phyloP scores from a whole-genome alignment of 1,139 yeast species.

The Zhuliangozyma blackwelliae region DNA sequence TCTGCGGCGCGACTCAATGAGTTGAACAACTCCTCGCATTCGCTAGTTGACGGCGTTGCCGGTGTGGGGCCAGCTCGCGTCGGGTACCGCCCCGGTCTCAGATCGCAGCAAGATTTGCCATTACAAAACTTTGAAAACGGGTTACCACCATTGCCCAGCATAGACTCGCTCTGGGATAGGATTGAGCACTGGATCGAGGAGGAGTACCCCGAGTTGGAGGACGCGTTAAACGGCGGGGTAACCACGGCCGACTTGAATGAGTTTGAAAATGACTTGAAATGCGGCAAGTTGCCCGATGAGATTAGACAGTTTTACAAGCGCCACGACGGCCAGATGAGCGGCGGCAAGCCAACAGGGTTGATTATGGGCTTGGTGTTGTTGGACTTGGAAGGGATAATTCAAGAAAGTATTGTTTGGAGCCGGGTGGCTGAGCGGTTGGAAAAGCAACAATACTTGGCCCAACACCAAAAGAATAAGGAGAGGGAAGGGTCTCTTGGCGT shows the following conservation, averaged over 20 bases:
- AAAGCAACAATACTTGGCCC: conserved; percentile 32
- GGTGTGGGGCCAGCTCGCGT: conserved; percentile 16
- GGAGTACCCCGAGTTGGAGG: conserved; percentile 76
- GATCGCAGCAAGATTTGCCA: conserved; percentile 34
- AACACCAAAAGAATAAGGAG: conserved; percentile 22
- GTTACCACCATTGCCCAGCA: conserved; percentile 68
- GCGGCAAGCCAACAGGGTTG: conserved; percentile 73
- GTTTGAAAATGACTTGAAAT: conserved; percentile 65
- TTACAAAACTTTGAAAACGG: conserved; percentile 45
- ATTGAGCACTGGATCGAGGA: conserved; percentile 71
- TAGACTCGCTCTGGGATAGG: conserved; percentile 69
- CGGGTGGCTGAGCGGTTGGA: conserved; percentile 56
- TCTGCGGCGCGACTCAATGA: conserved; percentile 10
- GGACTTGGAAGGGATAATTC: conserved; percentile 67
- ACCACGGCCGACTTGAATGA: conserved; percentile 75
- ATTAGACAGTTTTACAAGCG: conserved; percentile 70
- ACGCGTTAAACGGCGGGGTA: conserved; percentile 65
- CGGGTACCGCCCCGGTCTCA: conserved; percentile 39
- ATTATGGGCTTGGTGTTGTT: conserved; percentile 67
- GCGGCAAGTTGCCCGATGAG: conserved; percentile 63
- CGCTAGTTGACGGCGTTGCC: conserved; percentile 21
- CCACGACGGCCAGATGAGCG: conserved; percentile 80
- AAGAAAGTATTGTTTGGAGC: conserved; percentile 71
- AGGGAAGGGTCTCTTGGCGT: neutral
- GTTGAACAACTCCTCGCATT: conserved; percentile 22